Evolutionary conservation across 805 yeast genomes (phyloP).

Genomic region (Lipomyces sp.): DNA sequence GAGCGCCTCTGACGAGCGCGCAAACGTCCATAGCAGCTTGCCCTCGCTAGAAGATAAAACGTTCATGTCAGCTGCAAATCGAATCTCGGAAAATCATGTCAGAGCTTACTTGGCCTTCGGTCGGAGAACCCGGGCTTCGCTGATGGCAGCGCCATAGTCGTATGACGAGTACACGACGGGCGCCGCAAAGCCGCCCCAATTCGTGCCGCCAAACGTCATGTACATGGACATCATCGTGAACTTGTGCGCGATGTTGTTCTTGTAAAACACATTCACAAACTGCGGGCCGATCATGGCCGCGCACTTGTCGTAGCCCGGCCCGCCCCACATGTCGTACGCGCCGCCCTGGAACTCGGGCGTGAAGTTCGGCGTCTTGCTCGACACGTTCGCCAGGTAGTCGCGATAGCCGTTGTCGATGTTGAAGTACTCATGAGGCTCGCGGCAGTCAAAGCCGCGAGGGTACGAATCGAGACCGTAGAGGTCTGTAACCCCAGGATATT

Average conservation of each 20-base stretch:
- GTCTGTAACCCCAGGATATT: conserved; percentile 9
- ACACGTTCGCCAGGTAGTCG: conserved; percentile 4
- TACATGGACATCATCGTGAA: conserved; percentile 18
- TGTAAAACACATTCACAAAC: conserved; percentile 15
- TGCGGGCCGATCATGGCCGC: conserved; percentile 5
- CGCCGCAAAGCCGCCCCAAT: conserved; percentile 20
- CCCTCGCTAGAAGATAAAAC: conserved; percentile 6
- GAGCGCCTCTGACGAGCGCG: conserved; percentile 10
- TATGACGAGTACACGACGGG: conserved; percentile 20
- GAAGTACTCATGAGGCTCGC: background rate
- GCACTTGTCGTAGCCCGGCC: conserved; percentile 19
- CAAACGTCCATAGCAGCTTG: conserved; percentile 19
- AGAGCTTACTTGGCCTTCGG: no score
- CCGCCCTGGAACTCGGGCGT: conserved; percentile 19
- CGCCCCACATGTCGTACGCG: conserved; percentile 21
- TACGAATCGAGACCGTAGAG: conserved; percentile 18
- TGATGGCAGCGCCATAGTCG: conserved; percentile 20
- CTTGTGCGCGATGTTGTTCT: conserved; percentile 15
- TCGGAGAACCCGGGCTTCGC: conserved; percentile 12
- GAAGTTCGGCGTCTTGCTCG: conserved; percentile 8
- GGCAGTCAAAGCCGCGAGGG: conserved; percentile 15
- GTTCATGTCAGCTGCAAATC: background rate
- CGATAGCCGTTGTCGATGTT: conserved; percentile 6
- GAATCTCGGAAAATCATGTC: no score
- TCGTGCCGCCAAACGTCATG: conserved; percentile 22